Base-by-base conservation (phyloP, 2,329 filamentous ascomycete species). In the Metarhizium sp. region DNA sequence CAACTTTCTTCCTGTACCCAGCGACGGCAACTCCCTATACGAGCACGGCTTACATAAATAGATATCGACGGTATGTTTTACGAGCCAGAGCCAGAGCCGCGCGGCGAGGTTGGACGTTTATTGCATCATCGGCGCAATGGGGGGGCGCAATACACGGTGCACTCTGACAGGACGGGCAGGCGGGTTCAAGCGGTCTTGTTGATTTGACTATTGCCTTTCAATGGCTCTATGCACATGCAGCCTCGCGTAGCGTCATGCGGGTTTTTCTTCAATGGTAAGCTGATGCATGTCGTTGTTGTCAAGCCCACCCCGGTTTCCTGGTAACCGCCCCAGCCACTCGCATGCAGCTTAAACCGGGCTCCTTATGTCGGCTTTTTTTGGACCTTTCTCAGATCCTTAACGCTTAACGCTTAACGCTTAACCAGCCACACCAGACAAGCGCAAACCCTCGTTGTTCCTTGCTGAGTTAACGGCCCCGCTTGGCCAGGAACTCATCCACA, bases 401-500 rank as follows among this genome's bases (percentile, higher is more conserved):
- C 25, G 25, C 25, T 36, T 36, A 13, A 16, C 38, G 38, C 8
- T 16, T 40, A 11, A 16, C 13, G 25, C 45, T 29, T 30, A 30
- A 30, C 20, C 10, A 48, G 25, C 45, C 45, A 46, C 25, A n/a
- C 43, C 45, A 48, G 16, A 48, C 45, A 48, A 48, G 7, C 25
- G 13, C 20, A 8, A 30, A 14, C 45, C 25, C 25, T 52, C 20
- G 38, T 45, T 38, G 30, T 53, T 34, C 32, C 32, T 34, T 34
- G 6, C 6, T 30, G 14, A 20, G 43, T 45, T 29, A 46, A 50
- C 50, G 54, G 48, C 42, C 25, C 46, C 53, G 53, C 56, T 65
- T 66, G 42, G 64, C 61, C 32, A 69, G 62, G 52, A 69, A 68
- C 25, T 62, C 63, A 36, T 60, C 59, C 42, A 67, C 62, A 30